Conservation (phyloP, 73 alveolate species). For the Tetrahymena elliotti region DNA sequence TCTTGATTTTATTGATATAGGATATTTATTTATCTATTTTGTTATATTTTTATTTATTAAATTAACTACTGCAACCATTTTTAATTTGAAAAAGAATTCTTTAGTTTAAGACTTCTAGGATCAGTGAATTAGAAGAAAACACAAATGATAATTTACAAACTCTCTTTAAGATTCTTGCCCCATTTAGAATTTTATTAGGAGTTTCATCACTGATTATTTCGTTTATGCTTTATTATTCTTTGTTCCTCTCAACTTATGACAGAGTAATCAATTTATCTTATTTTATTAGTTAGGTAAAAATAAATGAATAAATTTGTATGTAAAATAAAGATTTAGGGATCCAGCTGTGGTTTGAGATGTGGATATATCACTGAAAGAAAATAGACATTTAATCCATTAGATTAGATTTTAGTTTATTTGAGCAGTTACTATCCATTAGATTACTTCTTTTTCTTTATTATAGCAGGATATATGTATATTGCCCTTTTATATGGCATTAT, state of each 20-base stretch:
- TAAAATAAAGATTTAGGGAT: conserved; percentile 22
- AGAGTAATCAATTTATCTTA: not conserved
- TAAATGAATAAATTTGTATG: conserved; percentile 17
- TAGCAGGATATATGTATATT: conserved; percentile 47
- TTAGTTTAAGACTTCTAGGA: conserved; percentile 18
- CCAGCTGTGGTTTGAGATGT: conserved; percentile 66
- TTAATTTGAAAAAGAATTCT: conserved; percentile 11
- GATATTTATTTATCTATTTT: no score
- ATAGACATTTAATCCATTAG: conserved; percentile 52
- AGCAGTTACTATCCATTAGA: conserved; percentile 58
- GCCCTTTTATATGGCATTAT: conserved; percentile 61
- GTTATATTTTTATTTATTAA: no score
- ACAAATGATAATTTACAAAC: conserved; percentile 26
- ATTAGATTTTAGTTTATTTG: conserved; percentile 42
- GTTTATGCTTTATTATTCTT: conserved; percentile 30
- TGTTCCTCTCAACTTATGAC: conserved; percentile 30
- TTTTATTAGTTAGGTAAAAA: not conserved
- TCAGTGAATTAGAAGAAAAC: conserved; percentile 20
- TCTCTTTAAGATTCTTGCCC: conserved; percentile 51
- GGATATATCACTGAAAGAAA: conserved; percentile 57
- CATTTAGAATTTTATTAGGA: conserved; percentile 68
- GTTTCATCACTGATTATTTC: conserved; percentile 40
- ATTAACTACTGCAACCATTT: no score
- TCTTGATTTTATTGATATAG: no score
- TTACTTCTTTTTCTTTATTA: conserved; percentile 40